Percentiles rank a stretch among this genome's conserved stretches.
Evolutionary conservation across 2,329 filamentous ascomycete genomes (phyloP).

Genomic region (Tolypocladium nubicola): DNA sequence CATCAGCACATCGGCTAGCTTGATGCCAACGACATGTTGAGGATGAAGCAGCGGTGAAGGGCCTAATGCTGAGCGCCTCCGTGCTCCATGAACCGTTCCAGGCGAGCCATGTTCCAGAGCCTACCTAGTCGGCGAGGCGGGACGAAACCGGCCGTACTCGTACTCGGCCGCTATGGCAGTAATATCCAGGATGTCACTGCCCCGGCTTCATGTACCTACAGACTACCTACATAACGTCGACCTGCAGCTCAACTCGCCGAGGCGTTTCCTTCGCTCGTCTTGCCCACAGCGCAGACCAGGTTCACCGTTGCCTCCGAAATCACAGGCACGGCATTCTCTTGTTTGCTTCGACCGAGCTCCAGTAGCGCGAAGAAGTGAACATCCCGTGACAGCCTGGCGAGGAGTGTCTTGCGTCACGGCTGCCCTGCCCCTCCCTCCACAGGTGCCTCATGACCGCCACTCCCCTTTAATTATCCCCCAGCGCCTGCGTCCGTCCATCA

Average conservation of each 20-base stretch:
- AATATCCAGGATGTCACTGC: neutral
- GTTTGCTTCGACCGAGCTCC: neutral
- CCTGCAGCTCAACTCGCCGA: neutral
- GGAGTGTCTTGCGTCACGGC: conserved; percentile 3
- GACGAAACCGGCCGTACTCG: no score
- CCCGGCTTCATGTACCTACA: neutral
- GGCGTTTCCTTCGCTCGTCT: neutral
- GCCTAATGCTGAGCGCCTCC: neutral
- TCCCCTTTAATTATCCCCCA: neutral
- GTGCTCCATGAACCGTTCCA: neutral
- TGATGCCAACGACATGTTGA: neutral
- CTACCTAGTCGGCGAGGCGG: neutral
- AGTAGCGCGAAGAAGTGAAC: neutral
- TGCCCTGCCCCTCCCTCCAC: conserved; percentile 1
- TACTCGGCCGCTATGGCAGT: neutral
- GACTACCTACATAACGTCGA: neutral
- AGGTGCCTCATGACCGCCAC: neutral
- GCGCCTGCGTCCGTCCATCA: neutral
- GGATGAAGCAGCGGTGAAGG: neutral
- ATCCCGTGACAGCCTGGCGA: neutral
- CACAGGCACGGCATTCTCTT: neutral
- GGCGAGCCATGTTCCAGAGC: neutral
- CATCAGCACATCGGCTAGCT: neutral
- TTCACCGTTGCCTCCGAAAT: neutral
- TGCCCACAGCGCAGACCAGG: neutral